Evolutionary conservation across 2,329 filamentous ascomycete species (phyloP).

Genomic region (Coniochaeta sp.): DNA sequence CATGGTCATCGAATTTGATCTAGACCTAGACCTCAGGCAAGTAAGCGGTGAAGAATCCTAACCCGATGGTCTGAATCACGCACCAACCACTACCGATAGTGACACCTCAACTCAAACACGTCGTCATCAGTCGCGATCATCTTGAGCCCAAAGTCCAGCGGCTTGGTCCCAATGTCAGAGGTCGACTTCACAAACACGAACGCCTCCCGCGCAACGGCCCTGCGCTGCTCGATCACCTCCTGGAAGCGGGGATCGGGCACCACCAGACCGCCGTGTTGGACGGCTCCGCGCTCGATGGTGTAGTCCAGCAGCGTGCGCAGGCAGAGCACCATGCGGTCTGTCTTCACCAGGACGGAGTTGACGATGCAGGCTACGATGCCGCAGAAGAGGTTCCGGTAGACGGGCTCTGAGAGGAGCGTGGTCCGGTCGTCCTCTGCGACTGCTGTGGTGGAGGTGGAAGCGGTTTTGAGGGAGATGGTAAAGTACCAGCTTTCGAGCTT

Average conservation of each 20-base stretch:
- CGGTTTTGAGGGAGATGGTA: background rate
- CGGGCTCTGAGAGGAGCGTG: background rate
- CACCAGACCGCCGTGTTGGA: background rate
- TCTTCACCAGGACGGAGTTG: constrained; percentile 2
- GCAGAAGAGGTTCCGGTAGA: background rate
- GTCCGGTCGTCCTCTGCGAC: background rate
- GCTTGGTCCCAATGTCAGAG: background rate
- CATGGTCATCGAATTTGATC: background rate
- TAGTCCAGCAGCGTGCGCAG: background rate
- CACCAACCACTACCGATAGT: background rate
- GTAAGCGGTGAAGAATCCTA: background rate
- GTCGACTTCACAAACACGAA: background rate
- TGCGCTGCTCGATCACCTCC: background rate
- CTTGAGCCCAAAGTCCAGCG: constrained; percentile 1
- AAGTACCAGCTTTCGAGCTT: background rate
- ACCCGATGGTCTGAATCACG: background rate
- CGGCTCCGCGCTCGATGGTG: background rate
- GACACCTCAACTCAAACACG: background rate
- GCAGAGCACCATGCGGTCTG: background rate
- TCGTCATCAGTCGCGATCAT: background rate
- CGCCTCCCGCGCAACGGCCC: background rate
- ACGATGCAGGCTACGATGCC: constrained; percentile 2
- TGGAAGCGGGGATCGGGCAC: background rate
- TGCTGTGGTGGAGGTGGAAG: background rate
- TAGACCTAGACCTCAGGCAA: background rate